Percentiles rank a stretch among this genome's conserved stretches.
phyloP scores from a whole-genome alignment of 2,329 filamentous ascomycete species.

The Ramularia collo-cygni region DNA sequence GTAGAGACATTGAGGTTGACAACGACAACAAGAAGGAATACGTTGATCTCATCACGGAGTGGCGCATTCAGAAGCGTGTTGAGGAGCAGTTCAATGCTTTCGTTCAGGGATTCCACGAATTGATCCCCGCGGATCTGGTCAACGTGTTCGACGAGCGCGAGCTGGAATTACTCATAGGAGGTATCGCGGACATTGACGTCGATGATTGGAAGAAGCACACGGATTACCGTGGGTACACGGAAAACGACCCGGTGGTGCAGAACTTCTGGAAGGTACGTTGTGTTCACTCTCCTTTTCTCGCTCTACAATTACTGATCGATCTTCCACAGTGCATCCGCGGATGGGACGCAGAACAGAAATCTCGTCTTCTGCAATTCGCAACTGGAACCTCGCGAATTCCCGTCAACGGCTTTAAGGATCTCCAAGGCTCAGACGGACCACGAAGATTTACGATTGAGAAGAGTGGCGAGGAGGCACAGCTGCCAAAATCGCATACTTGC shows the following conservation, averaged over 20 bases:
- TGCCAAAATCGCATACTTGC: constrained; percentile 97
- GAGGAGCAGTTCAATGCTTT: constrained; percentile 98
- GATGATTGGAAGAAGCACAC: constrained; percentile 99
- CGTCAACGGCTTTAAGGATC: constrained; percentile 98
- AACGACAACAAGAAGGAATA: constrained; percentile 99
- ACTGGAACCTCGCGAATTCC: constrained; percentile 97
- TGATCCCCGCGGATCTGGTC: constrained; percentile 92
- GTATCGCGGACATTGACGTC: constrained; percentile 99
- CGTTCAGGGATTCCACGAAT: constrained; percentile 93
- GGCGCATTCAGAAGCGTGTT: constrained; percentile 98
- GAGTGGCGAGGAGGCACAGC: constrained; percentile 78
- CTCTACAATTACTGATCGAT: constrained; percentile 12
- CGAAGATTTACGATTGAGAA: constrained; percentile 97
- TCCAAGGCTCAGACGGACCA: constrained; percentile 93
- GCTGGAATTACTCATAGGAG: constrained; percentile 89
- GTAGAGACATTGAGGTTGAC: constrained; percentile 88
- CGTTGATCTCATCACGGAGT: constrained; percentile 97
- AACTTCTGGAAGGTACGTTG: constrained; percentile 83
- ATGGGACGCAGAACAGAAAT: constrained; percentile 99
- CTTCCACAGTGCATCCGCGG: constrained; percentile 63
- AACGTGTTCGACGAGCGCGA: constrained; percentile 99
- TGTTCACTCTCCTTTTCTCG: neutral
- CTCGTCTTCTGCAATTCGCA: constrained; percentile 88
- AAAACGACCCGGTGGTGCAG: constrained; percentile 93
- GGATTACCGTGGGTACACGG: constrained; percentile 96